Evolutionary conservation across 2,329 filamentous ascomycete species (phyloP).

Genomic region (Fusarium solani-melongenae): DNA sequence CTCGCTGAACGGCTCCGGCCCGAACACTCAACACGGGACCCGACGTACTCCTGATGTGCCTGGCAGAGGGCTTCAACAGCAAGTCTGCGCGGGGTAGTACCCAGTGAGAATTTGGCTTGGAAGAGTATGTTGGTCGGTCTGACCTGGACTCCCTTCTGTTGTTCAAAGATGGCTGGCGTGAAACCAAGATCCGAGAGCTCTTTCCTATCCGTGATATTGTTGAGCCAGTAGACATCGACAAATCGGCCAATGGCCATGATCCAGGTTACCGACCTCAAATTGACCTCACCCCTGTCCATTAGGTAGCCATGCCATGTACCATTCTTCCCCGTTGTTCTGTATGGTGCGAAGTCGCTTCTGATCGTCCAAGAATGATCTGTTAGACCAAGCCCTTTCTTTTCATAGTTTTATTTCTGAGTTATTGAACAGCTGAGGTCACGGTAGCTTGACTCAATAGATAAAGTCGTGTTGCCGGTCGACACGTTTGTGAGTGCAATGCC

Average conservation of each 20-base stretch:
- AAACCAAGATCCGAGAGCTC: not conserved
- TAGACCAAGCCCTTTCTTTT: not conserved
- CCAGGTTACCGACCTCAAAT: not conserved
- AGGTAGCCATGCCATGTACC: not conserved
- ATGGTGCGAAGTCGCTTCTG: not conserved
- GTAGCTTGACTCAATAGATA: not conserved
- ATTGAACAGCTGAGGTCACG: not conserved
- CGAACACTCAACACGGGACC: not conserved
- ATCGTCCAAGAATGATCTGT: not conserved
- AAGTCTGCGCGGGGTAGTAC: not conserved
- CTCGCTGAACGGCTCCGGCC: not conserved
- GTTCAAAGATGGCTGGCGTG: not conserved
- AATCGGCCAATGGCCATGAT: not conserved
- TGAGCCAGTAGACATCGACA: not conserved
- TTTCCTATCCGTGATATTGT: not conserved
- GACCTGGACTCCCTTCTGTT: not conserved
- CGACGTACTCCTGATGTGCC: not conserved
- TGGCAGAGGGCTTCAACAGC: not conserved
- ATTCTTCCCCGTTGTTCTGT: not conserved
- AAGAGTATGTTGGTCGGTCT: not conserved
- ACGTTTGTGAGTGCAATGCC: not conserved
- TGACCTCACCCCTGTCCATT: not conserved
- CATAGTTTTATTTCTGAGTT: not conserved
- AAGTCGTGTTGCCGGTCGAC: not conserved
- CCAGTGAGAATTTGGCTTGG: not conserved